Evolutionary conservation across 345 rosid species (phyloP).

Genomic region (Gossypioides kirkii): DNA sequence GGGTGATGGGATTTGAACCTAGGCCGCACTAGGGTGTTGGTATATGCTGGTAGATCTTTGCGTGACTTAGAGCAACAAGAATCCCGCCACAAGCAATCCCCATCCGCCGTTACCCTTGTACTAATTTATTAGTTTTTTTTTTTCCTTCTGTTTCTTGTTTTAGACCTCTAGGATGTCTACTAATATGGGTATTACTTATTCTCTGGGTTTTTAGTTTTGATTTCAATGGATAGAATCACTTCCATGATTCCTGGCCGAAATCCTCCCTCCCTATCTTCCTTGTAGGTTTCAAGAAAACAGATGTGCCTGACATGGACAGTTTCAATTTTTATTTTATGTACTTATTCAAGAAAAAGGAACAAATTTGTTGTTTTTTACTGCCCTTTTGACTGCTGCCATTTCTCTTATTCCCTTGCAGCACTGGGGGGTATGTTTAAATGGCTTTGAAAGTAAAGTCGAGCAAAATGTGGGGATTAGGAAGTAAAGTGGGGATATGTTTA

Average conservation of each 20-base stretch:
- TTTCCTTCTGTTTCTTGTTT: too few species aligned
- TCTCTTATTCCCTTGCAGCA: too few species aligned
- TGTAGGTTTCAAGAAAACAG: too few species aligned
- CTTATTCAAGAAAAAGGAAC: too few species aligned
- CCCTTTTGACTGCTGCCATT: too few species aligned
- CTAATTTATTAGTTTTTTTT: too few species aligned
- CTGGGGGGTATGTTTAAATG: too few species aligned
- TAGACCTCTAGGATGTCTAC: not conserved
- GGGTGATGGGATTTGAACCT: conserved; percentile 6
- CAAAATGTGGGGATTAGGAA: not conserved
- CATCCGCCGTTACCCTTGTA: not conserved
- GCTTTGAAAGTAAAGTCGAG: too few species aligned
- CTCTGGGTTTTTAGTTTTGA: not conserved
- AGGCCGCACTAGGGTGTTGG: not conserved
- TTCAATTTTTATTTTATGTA: too few species aligned
- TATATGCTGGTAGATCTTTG: not conserved
- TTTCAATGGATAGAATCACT: not conserved
- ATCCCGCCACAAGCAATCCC: not conserved
- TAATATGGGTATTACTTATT: not conserved
- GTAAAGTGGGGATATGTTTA: conserved; percentile 15
- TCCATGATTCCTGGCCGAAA: conserved; percentile 10
- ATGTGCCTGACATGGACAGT: too few species aligned
- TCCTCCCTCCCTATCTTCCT: not conserved
- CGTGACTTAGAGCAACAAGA: not conserved
- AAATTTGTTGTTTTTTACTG: too few species aligned